phyloP scores from a whole-genome alignment of 805 yeast genomes.

The Lipomyces orientalis region DNA sequence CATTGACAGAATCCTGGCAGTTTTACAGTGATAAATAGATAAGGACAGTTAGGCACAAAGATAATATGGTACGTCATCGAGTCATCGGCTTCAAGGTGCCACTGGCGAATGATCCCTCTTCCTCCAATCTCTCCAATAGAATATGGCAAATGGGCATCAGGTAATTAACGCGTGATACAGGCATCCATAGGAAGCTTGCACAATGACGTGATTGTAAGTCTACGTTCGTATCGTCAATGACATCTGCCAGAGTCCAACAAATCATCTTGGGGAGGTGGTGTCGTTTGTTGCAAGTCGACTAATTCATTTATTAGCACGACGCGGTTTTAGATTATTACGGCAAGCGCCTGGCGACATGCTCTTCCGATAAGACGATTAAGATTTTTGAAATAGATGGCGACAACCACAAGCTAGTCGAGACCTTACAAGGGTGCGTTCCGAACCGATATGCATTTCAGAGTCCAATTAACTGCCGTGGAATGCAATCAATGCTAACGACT shows the following conservation, averaged over 20 bases:
- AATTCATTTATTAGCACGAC: conserved; percentile 63
- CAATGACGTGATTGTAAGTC: conserved; percentile 29
- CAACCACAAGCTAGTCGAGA: conserved; percentile 77
- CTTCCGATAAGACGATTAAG: conserved; percentile 94
- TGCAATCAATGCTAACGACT: not conserved
- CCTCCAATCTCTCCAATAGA: not conserved
- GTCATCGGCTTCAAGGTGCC: not conserved
- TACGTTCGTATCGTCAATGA: not conserved
- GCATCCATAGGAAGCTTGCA: conserved; percentile 25
- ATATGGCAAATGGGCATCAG: not conserved
- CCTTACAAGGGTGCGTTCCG: conserved; percentile 63
- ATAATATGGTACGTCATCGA: not conserved
- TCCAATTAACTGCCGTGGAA: not conserved
- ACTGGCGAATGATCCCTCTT: not conserved
- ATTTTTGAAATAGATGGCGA: conserved; percentile 91
- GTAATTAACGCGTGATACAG: not conserved
- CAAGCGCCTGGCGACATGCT: conserved; percentile 91
- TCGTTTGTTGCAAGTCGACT: not conserved
- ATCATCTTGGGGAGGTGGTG: not conserved
- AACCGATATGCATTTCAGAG: not conserved
- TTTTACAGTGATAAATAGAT: not conserved
- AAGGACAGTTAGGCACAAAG: not conserved
- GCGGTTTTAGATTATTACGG: conserved; percentile 98
- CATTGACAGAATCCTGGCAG: not conserved
- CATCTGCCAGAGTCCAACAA: not conserved